Percentiles rank a stretch among this genome's conserved stretches.
These are phyloP conservation scores for Eremothecium gossypii DNA, from an alignment of 1,139 yeast species.

Conservation along the genomic window DNA sequence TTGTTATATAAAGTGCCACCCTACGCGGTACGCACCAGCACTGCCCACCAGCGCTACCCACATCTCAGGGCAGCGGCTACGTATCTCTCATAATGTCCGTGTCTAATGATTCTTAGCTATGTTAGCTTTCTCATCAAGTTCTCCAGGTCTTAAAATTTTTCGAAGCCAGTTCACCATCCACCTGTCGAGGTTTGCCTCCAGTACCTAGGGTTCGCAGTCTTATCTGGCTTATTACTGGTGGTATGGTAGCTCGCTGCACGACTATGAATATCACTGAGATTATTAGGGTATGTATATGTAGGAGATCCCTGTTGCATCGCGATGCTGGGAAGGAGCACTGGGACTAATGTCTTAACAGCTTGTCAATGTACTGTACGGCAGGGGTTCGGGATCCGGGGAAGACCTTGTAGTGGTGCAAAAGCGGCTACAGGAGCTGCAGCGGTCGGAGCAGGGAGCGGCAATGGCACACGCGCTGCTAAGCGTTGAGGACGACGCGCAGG, in stretches of 20 bases:
- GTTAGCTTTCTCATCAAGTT: no score
- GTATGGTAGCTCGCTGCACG: not conserved
- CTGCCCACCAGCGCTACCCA: no score
- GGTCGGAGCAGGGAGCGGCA: slow-evolving; percentile 39
- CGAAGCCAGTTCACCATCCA: no score
- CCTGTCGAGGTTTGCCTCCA: no score
- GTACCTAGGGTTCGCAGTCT: no score
- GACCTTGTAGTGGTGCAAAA: slow-evolving; percentile 42
- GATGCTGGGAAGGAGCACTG: no score
- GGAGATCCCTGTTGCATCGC: no score
- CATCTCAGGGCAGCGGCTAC: no score
- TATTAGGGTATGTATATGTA: not conserved
- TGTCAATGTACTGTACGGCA: slow-evolving; percentile 25
- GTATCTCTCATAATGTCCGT: no score
- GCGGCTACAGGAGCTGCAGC: slow-evolving; percentile 46
- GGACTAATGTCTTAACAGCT: slow-evolving; percentile 9
- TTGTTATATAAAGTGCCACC: slow-evolving; percentile 16
- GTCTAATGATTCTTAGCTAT: no score
- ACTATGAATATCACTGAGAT: not conserved
- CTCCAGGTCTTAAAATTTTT: no score
- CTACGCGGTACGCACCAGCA: not conserved
- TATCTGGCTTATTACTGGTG: not conserved
- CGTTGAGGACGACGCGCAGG: slow-evolving; percentile 27
- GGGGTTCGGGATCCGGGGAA: slow-evolving; percentile 22
- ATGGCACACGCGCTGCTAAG: slow-evolving; percentile 44